A percentile compares a stretch with the other conserved stretches of the same genome.
phyloP scores from a whole-genome alignment of 495 filamentous ascomycete genomes.

The Penicillium manginii region DNA sequence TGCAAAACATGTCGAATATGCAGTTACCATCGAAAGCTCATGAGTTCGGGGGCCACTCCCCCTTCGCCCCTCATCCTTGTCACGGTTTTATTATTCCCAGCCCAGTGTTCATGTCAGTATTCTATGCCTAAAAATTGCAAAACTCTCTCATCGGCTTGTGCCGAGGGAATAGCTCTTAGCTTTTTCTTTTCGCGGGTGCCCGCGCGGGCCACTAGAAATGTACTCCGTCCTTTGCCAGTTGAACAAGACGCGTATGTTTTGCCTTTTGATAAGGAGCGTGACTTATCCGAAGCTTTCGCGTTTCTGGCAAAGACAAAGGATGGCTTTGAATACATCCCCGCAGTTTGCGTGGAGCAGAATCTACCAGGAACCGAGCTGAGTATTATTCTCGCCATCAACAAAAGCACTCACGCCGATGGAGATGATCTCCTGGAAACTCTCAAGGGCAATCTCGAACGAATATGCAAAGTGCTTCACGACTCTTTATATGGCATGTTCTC shows the following conservation, averaged over 20 bases:
- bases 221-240: neutral
- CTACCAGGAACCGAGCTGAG: constrained; percentile 7
- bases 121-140: neutral
- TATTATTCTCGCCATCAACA: constrained; percentile 21
- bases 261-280: constrained; percentile 16
- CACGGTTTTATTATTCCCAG: no score
- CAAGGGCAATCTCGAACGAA: constrained; percentile 15
- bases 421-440: constrained; percentile 15
- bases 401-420: constrained; percentile 19
- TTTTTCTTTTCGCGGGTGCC: constrained; percentile 7
- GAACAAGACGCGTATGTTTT: constrained; percentile 10
- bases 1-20: no score
- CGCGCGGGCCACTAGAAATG: constrained; percentile 4
- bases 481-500: constrained; percentile 16
- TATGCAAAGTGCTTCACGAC: constrained; percentile 14
- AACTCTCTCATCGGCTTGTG: neutral
- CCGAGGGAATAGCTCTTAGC: constrained; percentile 4
- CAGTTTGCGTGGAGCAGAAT: constrained; percentile 16
- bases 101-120: no score
- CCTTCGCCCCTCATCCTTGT: no score
- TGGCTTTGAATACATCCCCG: constrained; percentile 20
- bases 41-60: no score
- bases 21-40: no score
- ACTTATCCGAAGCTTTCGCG: constrained; percentile 13
- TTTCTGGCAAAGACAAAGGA: constrained; percentile 25